Conservation (phyloP, 1,284 basidiomycete species). For the Cutaneotrichosporon daszewskae region DNA sequence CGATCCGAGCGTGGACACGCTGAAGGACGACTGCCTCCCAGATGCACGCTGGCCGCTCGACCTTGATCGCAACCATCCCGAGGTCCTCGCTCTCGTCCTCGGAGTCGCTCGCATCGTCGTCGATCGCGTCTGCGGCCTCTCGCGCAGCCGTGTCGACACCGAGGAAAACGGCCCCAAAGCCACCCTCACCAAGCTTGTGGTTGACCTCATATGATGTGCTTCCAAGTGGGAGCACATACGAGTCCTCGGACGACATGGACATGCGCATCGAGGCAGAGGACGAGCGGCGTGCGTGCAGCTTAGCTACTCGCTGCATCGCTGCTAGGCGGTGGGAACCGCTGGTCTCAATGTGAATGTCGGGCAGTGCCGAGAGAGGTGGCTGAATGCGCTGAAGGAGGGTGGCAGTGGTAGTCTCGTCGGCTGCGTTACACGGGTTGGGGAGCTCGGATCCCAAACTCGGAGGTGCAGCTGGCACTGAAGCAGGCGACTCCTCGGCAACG, state of each 20-base stretch:
- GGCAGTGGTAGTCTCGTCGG: constrained; percentile 62
- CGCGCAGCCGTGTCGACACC: constrained; percentile 54
- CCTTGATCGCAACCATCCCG: constrained; percentile 75
- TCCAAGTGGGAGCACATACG: constrained; percentile 49
- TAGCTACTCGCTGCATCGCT: constrained; percentile 52
- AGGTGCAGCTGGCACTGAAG: not conserved
- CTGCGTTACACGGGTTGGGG: constrained; percentile 84
- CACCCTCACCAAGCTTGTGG: constrained; percentile 92
- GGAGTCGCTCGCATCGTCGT: constrained; percentile 56
- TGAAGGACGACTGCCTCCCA: constrained; percentile 93
- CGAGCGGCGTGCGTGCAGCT: constrained; percentile 35
- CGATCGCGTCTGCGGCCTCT: constrained; percentile 51
- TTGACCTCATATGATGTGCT: constrained; percentile 63
- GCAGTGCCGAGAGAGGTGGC: constrained; percentile 54
- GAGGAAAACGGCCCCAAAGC: constrained; percentile 90
- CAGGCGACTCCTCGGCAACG: not conserved
- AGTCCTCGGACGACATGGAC: constrained; percentile 30
- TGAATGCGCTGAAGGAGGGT: constrained; percentile 61
- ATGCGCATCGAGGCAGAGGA: constrained; percentile 24
- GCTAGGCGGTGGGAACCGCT: constrained; percentile 59
- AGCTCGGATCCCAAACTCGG: constrained; percentile 6
- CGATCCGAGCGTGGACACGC: constrained; percentile 64
- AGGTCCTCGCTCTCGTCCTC: constrained; percentile 58
- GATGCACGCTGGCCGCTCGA: constrained; percentile 77
- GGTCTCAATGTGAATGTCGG: constrained; percentile 56